Percentiles rank a stretch among this genome's conserved stretches.
Conservation (phyloP, 2,329 filamentous ascomycete species). For the Colletotrichum orchidophilum region DNA sequence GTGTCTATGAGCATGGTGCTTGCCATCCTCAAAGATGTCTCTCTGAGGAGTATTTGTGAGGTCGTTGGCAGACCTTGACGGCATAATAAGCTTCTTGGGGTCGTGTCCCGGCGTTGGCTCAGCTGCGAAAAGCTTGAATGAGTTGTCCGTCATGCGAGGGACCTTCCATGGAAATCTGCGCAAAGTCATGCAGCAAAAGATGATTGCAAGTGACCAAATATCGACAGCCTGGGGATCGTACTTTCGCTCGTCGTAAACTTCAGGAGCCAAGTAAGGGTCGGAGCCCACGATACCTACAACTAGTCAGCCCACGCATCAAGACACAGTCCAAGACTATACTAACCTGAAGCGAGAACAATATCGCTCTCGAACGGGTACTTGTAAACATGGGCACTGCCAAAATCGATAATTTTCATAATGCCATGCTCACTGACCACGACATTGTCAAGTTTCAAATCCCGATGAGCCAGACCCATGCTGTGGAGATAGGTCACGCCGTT, state of each 20-base stretch:
- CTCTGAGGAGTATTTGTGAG: constrained; percentile 49
- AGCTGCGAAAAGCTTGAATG: constrained; percentile 91
- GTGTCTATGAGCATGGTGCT: constrained; percentile 37
- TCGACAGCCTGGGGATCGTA: constrained; percentile 96
- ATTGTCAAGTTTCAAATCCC: constrained; percentile 96
- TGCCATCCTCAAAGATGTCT: constrained; percentile 49
- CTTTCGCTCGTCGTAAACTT: constrained; percentile 92
- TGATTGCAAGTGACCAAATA: constrained; percentile 98
- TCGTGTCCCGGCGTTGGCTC: constrained; percentile 80
- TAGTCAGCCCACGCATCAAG: not conserved
- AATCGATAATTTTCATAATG: constrained; percentile 99
- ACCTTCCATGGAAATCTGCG: constrained; percentile 97
- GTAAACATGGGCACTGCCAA: constrained; percentile 96
- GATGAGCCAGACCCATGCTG: constrained; percentile 92
- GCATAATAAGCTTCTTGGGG: constrained; percentile 60
- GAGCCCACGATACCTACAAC: constrained; percentile 75
- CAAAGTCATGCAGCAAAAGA: constrained; percentile 98
- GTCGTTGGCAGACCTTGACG: constrained; percentile 56
- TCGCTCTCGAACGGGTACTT: constrained; percentile 96
- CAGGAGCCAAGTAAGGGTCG: constrained; percentile 95
- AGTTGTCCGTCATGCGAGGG: constrained; percentile 90
- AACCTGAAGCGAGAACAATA: constrained; percentile 82
- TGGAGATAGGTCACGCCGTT: constrained; percentile 95
- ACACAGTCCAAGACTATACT: constrained; percentile 41
- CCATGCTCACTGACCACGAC: constrained; percentile 96